These are phyloP conservation scores for Stenogyne calaminthoides DNA, from an alignment of 305 asterid species.

Conservation along the genomic window DNA sequence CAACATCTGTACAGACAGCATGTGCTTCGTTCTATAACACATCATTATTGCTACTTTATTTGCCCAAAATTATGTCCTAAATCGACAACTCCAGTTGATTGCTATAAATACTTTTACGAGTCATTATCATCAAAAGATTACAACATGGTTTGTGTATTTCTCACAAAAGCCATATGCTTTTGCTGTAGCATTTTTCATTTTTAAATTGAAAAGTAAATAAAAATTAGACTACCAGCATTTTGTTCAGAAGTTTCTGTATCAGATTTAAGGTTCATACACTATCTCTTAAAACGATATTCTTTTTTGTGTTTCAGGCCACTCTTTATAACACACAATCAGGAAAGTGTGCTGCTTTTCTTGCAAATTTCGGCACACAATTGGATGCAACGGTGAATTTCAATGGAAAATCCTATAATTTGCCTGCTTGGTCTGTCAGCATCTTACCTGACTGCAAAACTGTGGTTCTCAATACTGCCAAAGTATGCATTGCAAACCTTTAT, in stretches of 20 bases:
- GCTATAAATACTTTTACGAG: neutral
- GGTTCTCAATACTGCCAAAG: slow-evolving; percentile 86
- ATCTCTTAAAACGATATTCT: neutral
- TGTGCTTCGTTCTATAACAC: neutral
- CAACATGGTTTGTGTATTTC: neutral
- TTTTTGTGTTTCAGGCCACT: slow-evolving; percentile 56
- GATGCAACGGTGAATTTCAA: slow-evolving; percentile 71
- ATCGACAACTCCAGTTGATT: neutral
- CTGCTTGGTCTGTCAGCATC: slow-evolving; percentile 98
- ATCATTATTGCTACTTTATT: slow-evolving; percentile 4
- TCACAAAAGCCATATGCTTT: neutral
- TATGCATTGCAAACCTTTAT: slow-evolving; percentile 37
- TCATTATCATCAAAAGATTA: neutral
- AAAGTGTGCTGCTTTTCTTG: slow-evolving; percentile 86
- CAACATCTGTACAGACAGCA: neutral
- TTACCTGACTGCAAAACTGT: slow-evolving; percentile 95
- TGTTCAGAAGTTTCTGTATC: neutral
- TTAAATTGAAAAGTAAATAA: neutral
- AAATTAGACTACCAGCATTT: neutral
- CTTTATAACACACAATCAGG: slow-evolving; percentile 79
- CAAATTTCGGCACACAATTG: slow-evolving; percentile 65
- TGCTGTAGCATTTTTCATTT: neutral
- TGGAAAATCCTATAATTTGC: slow-evolving; percentile 75
- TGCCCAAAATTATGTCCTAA: neutral
- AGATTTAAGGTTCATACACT: slow-evolving; percentile 9